Percentiles rank a stretch among this genome's conserved stretches.
Evolutionary conservation across 2,329 filamentous ascomycete genomes (phyloP).

Genomic region (Incumbomyces delicatus): DNA sequence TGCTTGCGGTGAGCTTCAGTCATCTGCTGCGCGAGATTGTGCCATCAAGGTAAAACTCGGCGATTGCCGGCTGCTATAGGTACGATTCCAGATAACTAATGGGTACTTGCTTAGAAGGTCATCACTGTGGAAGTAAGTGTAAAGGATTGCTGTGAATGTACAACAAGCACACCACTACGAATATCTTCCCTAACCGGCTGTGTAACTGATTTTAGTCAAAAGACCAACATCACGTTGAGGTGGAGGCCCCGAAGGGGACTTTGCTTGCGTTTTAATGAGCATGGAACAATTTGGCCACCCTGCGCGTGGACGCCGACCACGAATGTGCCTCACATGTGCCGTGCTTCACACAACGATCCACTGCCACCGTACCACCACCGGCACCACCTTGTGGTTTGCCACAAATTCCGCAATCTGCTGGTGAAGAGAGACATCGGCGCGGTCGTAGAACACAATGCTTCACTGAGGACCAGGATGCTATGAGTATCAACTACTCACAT

Average conservation of each 20-base stretch:
- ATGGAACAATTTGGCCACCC: not conserved
- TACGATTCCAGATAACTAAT: not conserved
- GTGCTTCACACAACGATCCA: not conserved
- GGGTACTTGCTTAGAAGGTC: not conserved
- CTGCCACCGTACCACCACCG: slow-evolving; percentile 1
- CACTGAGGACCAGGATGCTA: too few species aligned
- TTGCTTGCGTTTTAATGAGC: slow-evolving; percentile 1
- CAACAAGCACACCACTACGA: slow-evolving; percentile 3
- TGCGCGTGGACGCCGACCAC: not conserved
- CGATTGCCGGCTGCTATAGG: not conserved
- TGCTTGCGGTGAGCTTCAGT: slow-evolving; percentile 1
- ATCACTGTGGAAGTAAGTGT: not conserved
- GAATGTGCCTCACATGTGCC: not conserved
- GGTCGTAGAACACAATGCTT: too few species aligned
- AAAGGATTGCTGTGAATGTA: not conserved
- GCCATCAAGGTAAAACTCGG: not conserved
- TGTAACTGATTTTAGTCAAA: slow-evolving; percentile 8
- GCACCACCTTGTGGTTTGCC: too few species aligned
- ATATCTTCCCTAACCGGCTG: not conserved
- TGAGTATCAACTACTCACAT: too few species aligned
- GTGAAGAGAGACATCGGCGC: too few species aligned
- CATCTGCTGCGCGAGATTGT: not conserved
- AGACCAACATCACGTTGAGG: not conserved
- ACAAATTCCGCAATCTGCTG: too few species aligned
- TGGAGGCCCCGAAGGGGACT: not conserved